Base-by-base conservation (phyloP, 2,329 filamentous ascomycete genomes). In the Alternaria viburni region DNA sequence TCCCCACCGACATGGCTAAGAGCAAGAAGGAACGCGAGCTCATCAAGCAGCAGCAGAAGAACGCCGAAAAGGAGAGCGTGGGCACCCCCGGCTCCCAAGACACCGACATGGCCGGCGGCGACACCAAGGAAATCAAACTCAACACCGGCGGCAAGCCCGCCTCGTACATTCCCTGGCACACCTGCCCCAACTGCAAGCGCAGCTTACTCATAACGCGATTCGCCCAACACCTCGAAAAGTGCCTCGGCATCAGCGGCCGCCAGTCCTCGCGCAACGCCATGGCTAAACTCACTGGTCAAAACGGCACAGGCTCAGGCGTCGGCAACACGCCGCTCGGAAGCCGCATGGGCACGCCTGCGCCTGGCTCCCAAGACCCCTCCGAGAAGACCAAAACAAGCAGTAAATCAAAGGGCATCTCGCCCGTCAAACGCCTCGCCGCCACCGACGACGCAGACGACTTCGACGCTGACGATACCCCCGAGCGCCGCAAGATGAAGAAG, bases 1-100 rank as follows among this genome's bases (percentile, higher is more conserved):
- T 92, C 86, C 89, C 92, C 13, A 89, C 89, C 17, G 90, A 90
- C 21, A 86, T 90, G 64, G 91, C 91, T 64, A 92, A 91, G 83
- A 93, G 91, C 70, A 85, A 81, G 86, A 93, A 92, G 84, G 91
- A 90, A 77, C 89, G 89, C 82, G 87, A 89, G 77, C 73, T 81
- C 56, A 76, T 81, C 59, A 78, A 81, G 74, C 71, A 82, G 68
- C 76, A 81, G 71, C 73, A 81, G 64, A 80, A 79, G 68, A 75
- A 77, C 51, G 74, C 75, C 21, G 79, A 82, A 55, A 81, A 82
- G 64, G 81, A 81, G 66, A 80, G 76, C 49, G 79, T 82, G 19
- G 81, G 81, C 52, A 84, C 82, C 21, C 83, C 83, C 1, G 82
- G 79, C 25, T 80, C 77, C 21, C 81, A 83, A 62, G 81, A 83